Percentiles rank a stretch among this genome's conserved stretches.
phyloP scores from a whole-genome alignment of 83 land plant species.

The Picea abies region DNA sequence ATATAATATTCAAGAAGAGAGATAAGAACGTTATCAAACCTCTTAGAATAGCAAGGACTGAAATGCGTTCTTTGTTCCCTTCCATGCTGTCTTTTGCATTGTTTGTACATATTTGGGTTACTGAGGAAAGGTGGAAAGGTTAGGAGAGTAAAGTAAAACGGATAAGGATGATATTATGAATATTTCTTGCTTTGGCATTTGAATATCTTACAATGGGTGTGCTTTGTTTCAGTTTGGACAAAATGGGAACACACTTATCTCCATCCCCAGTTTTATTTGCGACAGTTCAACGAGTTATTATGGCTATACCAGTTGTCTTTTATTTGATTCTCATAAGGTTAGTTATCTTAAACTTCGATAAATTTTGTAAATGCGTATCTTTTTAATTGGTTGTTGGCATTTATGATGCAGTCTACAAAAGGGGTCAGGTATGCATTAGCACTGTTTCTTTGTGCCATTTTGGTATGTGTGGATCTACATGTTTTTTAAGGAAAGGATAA shows the following conservation, averaged over 20 bases:
- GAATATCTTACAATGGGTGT: not conserved
- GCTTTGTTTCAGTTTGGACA: not conserved
- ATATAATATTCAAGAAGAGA: not conserved
- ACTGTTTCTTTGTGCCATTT: not conserved
- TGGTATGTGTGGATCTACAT: not conserved
- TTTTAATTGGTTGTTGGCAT: not conserved
- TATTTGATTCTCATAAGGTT: too few relatives aligned
- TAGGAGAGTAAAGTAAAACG: not conserved
- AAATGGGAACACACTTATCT: too few relatives aligned
- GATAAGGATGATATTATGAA: constrained; percentile 2
- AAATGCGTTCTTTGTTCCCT: not conserved
- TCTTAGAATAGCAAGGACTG: not conserved
- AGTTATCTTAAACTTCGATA: not conserved
- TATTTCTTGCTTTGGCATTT: not conserved
- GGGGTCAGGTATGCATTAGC: not conserved
- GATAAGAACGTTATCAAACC: not conserved
- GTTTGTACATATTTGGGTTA: not conserved
- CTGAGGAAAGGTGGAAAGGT: too few relatives aligned
- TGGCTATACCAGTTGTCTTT: too few relatives aligned
- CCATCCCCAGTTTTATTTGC: too few relatives aligned
- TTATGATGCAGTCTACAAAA: not conserved
- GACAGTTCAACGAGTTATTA: too few relatives aligned
- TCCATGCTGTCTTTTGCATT: not conserved
- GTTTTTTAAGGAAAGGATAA: not conserved
- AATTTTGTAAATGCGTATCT: not conserved